Base-by-base conservation (phyloP, 352 stramenopile genomes). In the Phytophthora capsici region DNA sequence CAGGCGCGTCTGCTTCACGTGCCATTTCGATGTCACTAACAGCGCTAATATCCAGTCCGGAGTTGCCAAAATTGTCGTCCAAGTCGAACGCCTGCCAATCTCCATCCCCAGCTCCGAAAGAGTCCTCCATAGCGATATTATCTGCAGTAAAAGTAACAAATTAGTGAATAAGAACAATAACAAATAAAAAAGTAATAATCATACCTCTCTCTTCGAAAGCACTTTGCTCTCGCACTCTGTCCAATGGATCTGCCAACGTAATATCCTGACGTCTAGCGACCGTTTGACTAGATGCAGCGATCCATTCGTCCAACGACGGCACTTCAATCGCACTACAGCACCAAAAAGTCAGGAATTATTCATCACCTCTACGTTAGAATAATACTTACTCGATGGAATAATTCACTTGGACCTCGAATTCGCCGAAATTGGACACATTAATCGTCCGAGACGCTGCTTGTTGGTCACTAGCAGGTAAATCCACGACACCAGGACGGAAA, bases 81-180 rank as follows among this genome's bases (percentile, higher is more conserved):
- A 94, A 47, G 36, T 95, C 85, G 46, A 94, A 96, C 5, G 84
- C 85, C 22, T 94, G 85, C 87, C 86, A 95, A 50, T 93, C 80
- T 36, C 81, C 83, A 17, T 62, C 67, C 22, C 78, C 84, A 22
- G 57, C 61, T 23, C 86, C 87, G 57, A 93, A 94, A 13, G 86
- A 95, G 25, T 95, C 86, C 26, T 90, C 85, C 20, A 84, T 71
- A 3, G 69, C 66, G 55, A 94, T 86, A 1, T 52, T 79, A 84
- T 91, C 86, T 94, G 52, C 3, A 50, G 45, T 43, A 48, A 20
- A 56, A 58, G 6, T 48, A 40, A 55, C 37, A 62, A 23, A 46
- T 16, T 1, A 34, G 23, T 26, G n/a, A 26, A 26, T 26, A 40
- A 48, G 8, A 19, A 66, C 25, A 53, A 57, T 14, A 45, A 54